Evolutionary conservation across 495 filamentous ascomycete species (phyloP).

Genomic region (Xeromyces bisporus): DNA sequence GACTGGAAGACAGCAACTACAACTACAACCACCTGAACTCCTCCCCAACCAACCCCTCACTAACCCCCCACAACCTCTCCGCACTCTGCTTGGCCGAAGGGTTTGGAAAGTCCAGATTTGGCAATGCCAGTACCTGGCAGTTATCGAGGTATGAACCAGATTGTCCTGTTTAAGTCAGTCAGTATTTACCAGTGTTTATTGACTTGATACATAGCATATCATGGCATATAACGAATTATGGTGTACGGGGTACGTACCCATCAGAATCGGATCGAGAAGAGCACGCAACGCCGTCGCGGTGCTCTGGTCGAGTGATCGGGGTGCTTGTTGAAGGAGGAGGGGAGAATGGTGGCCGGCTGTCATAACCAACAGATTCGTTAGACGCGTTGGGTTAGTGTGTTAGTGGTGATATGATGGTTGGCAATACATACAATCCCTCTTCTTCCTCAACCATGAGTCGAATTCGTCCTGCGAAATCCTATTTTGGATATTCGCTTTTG

Average conservation of each 20-base stretch:
- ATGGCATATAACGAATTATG: too few relatives aligned
- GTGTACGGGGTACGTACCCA: slow-evolving; percentile 11
- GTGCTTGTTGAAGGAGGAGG: slow-evolving; percentile 9
- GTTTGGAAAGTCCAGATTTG: slow-evolving; percentile 14
- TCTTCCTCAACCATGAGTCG: slow-evolving; percentile 9
- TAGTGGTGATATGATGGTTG: background rate
- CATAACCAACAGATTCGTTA: background rate
- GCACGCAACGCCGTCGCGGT: slow-evolving; percentile 10
- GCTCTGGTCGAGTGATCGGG: slow-evolving; percentile 8
- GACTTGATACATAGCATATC: too few relatives aligned
- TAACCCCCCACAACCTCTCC: slow-evolving; percentile 29
- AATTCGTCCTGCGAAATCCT: slow-evolving; percentile 8
- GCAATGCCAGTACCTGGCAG: slow-evolving; percentile 11
- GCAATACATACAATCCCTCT: slow-evolving; percentile 8
- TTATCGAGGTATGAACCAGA: slow-evolving; percentile 17
- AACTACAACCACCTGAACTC: slow-evolving; percentile 11
- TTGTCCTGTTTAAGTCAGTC: slow-evolving; percentile 1
- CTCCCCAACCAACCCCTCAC: slow-evolving; percentile 30
- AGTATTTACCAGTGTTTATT: too few relatives aligned
- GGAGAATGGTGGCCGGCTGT: slow-evolving; percentile 9
- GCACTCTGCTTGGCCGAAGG: slow-evolving; percentile 20
- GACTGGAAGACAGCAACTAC: background rate
- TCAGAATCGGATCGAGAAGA: slow-evolving; percentile 10
- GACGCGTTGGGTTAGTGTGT: background rate
- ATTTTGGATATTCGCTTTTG: slow-evolving; percentile 7